Evolutionary conservation across 306 rosid species (phyloP).

Genomic region (Vigna mungo): DNA sequence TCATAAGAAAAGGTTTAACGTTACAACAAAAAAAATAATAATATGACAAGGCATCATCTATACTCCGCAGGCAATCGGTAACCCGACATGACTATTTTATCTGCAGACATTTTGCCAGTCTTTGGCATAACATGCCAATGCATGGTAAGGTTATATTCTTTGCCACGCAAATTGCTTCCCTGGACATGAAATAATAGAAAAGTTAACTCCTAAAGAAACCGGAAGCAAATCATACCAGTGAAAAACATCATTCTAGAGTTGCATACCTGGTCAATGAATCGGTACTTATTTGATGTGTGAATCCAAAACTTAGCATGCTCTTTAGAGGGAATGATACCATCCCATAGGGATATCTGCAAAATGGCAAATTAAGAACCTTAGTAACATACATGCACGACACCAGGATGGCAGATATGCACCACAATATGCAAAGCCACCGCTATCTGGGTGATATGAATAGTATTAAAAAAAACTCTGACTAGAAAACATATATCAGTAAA

Average conservation of each 20-base stretch:
- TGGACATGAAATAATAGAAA: slow-evolving; percentile 39
- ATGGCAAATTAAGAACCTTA: slow-evolving; percentile 23
- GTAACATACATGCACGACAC: slow-evolving; percentile 17
- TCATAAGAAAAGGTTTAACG: slow-evolving; percentile 42
- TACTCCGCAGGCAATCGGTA: slow-evolving; percentile 77
- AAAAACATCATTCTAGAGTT: background rate
- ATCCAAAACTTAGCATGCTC: slow-evolving; percentile 82
- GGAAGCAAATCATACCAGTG: slow-evolving; percentile 18
- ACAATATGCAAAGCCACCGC: slow-evolving; percentile 24
- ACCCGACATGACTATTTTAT: slow-evolving; percentile 80
- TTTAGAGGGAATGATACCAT: slow-evolving; percentile 85
- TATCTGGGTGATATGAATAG: background rate
- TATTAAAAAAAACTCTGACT: background rate
- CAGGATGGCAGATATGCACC: slow-evolving; percentile 14
- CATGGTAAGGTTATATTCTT: slow-evolving; percentile 86
- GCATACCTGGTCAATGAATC: slow-evolving; percentile 83
- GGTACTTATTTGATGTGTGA: slow-evolving; percentile 89
- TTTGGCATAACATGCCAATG: slow-evolving; percentile 99
- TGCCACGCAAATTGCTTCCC: slow-evolving; percentile 91
- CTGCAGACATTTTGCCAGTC: slow-evolving; percentile 89
- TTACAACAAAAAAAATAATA: slow-evolving; percentile 50
- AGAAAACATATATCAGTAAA: background rate
- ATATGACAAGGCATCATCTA: slow-evolving; percentile 63
- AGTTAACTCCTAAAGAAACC: slow-evolving; percentile 19
- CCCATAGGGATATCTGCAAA: slow-evolving; percentile 93